phyloP scores from a whole-genome alignment of 2,329 filamentous ascomycete genomes.

The Ampelomyces quisqualis region DNA sequence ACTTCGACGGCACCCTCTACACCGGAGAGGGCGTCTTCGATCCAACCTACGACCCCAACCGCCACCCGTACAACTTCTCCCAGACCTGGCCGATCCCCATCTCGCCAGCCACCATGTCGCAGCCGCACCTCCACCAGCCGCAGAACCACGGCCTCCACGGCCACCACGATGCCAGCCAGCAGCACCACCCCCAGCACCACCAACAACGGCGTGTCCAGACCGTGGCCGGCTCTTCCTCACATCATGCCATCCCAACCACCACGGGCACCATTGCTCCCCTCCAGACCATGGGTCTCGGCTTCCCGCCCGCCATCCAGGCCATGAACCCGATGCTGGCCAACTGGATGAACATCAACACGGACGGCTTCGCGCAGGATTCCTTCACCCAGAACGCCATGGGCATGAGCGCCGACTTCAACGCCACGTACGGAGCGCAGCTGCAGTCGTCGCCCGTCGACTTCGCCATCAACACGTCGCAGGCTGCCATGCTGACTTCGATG shows the following conservation, averaged over 20 bases:
- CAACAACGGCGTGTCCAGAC: conserved; percentile 34
- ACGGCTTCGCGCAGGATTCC: conserved; percentile 33
- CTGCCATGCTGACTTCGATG: conserved; percentile 44
- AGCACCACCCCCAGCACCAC: conserved; percentile 25
- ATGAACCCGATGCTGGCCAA: conserved; percentile 42
- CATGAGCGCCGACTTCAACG: conserved; percentile 43
- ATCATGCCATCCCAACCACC: not conserved
- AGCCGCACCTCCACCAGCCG: conserved; percentile 18
- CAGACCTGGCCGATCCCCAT: conserved; percentile 44
- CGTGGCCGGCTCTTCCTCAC: conserved; percentile 27
- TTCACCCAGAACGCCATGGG: conserved; percentile 27
- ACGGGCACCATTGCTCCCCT: conserved; percentile 1
- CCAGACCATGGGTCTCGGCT: conserved; percentile 27
- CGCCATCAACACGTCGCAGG: conserved; percentile 45
- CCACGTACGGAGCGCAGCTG: conserved; percentile 45
- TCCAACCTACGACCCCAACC: conserved; percentile 41
- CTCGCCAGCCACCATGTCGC: conserved; percentile 39
- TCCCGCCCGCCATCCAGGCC: conserved; percentile 37
- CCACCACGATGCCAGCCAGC: conserved; percentile 5
- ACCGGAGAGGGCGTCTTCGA: conserved; percentile 45
- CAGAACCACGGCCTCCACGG: conserved; percentile 1
- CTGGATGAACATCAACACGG: conserved; percentile 48
- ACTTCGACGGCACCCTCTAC: conserved; percentile 39
- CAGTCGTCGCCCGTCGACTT: conserved; percentile 52
- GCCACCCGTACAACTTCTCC: conserved; percentile 33